Base-by-base conservation (phyloP, 306 rosid genomes). In the Vicia faba region DNA sequence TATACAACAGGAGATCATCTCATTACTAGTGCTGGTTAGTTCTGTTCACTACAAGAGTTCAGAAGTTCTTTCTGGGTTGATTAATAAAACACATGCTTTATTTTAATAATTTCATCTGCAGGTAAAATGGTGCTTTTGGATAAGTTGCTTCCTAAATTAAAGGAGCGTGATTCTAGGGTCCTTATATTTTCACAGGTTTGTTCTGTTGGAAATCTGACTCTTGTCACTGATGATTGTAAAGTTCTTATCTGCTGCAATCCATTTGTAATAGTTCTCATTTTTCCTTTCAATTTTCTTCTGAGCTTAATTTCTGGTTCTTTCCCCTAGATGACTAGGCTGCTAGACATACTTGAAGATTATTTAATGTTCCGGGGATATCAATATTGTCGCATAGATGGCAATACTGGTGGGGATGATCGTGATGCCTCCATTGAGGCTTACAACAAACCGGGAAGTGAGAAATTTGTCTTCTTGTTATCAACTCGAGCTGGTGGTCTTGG, bases 61-160 rank as follows among this genome's bases (percentile, higher is more conserved):
- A 13, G 70, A 75, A 14, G 45, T 59, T 68, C 38, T 59, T 65
- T 48, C 43, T 46, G 31, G 46, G 68, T 31, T 65, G 56, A 62
- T 56, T 29, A 33, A 26, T 61, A 54, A 61, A 50, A 64, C 54
- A 8, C 18, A 31, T 39, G 50, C 48, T 35, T 45, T 13, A 20
- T 10, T 53, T 41, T 50, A 18, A 26, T 18, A 53, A 29, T 6
- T 57, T 44, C 4, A 29, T 46, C 66, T 81, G 15, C 77, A 93
- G 99, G 99, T 76, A 93, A 93, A 85, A 93, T 93, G 99, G 99
- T 93, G 81, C 96, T 93, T 60, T 81, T 93, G 95, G 97, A 90
- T 65, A 93, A 90, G 86, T 86, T 93, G 79, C 99, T 93, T 63
- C 99, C 99, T 29, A 93, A 93, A 79, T 78, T 93, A 51, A 93